Base-by-base conservation (phyloP, 2,329 filamentous ascomycete species). In the Diaporthe ilicicola region DNA sequence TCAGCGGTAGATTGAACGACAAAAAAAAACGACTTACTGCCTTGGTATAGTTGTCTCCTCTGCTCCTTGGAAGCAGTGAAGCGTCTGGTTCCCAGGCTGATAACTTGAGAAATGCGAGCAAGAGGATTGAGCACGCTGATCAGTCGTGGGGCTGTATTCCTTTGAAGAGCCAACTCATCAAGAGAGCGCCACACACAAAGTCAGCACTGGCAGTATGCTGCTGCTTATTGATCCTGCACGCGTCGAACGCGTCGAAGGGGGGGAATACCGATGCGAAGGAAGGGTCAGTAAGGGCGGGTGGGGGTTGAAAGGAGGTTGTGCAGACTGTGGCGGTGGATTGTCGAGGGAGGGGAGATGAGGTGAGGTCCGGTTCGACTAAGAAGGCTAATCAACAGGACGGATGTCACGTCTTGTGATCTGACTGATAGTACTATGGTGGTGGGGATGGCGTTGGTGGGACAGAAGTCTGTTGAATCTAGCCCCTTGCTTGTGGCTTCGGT, bases 191-290 rank as follows among this genome's bases (percentile, higher is more conserved):
- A 68, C 53, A 27, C 39, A 53, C 53, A 59, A 34, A 27, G 66
- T 56, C 66, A 59, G 34, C 66, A 59, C 53, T 46, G 54, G 55
- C 66, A 50, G 37, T 34, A 37, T 50, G 55, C n/a, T 68, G 53
- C 42, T 68, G 66, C 66, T 59, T 68, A 68, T 42, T 68, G 66
- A 68, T 68, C 66, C 65, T 51, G 34, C 51, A 59, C 42, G 22
- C 29, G 32, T 59, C 39, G 12, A 24, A 13, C 32, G 32, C 19
- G 53, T 29, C 53, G 15, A 48, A 48, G 29, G 53, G 27, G 29
- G 32, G 17, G 3, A 19, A 19, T 8, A 27, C 53, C 42, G 32
- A 59, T 54, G 42, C 32, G 32, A 37, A 48, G 46, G 53, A 51
- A 17, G 24, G 15, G n/a, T 51, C 44, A n/a, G 48, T 46, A 37